Percentiles rank a stretch among this genome's conserved stretches.
Evolutionary conservation across 2,329 filamentous ascomycete genomes (phyloP).

Genomic region (Ascochyta rabiei): DNA sequence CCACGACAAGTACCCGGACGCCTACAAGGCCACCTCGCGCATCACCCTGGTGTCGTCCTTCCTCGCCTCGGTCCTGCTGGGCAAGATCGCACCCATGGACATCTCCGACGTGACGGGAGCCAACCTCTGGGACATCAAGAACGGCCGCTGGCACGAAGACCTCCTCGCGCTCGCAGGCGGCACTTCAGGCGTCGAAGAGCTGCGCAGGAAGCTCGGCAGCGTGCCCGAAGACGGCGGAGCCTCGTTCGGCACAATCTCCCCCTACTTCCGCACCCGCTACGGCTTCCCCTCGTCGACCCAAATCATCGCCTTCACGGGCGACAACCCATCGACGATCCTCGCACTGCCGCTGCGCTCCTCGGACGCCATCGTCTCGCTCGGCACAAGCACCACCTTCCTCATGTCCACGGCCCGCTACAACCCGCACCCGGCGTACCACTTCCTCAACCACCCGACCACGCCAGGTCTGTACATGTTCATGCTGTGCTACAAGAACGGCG

Average conservation of each 20-base stretch:
- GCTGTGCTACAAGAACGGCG: slow-evolving; percentile 99
- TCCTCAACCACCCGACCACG: slow-evolving; percentile 97
- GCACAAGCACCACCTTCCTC: slow-evolving; percentile 94
- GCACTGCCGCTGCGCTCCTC: slow-evolving; percentile 84
- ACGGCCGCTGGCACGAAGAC: slow-evolving; percentile 73
- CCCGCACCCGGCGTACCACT: slow-evolving; percentile 90
- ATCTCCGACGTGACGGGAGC: slow-evolving; percentile 95
- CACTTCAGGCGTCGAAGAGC: slow-evolving; percentile 60
- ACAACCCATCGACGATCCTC: slow-evolving; percentile 95
- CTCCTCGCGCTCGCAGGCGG: slow-evolving; percentile 74
- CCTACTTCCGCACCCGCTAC: slow-evolving; percentile 80
- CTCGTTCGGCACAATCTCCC: slow-evolving; percentile 74
- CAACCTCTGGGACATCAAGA: slow-evolving; percentile 91
- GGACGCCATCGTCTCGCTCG: slow-evolving; percentile 92
- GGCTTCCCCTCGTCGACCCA: slow-evolving; percentile 77
- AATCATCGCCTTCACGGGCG: slow-evolving; percentile 87
- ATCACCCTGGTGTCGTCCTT: slow-evolving; percentile 97
- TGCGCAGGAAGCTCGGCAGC: slow-evolving; percentile 79
- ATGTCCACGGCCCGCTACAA: slow-evolving; percentile 95
- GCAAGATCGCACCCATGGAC: slow-evolving; percentile 84
- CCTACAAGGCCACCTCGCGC: slow-evolving; percentile 78
- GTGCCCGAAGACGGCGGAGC: slow-evolving; percentile 81
- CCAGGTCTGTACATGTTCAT: slow-evolving; percentile 98
- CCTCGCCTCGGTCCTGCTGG: slow-evolving; percentile 87
- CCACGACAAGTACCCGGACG: slow-evolving; percentile 76